Base-by-base conservation (phyloP, 2,329 filamentous ascomycete species). In the Sarocladium strictum region DNA sequence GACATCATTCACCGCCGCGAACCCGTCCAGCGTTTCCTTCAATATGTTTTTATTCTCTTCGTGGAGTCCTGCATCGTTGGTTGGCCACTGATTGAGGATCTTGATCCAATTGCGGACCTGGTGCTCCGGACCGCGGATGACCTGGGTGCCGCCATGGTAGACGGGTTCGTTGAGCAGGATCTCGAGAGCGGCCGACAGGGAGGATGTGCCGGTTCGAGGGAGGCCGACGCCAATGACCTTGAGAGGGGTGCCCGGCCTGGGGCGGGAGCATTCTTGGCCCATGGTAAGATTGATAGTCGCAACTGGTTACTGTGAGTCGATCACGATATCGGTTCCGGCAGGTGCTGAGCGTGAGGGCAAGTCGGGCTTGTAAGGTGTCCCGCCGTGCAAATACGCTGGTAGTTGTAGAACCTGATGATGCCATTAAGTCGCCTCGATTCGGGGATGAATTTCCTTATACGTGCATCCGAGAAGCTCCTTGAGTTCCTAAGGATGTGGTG, bases 141-240 rank as follows among this genome's bases (percentile, higher is more conserved):
- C 19, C 38, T 63, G 59, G 2, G 62, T 63, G 12, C 61, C 60
- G 32, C 60, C 58, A 40, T 63, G 61, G 43, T 61, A 58, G 17
- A 63, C 58, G 3, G 62, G 61, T 1, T 56, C 61, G 35, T 60
- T 41, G n/a, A 64, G 59, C 21, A 65, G 57, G 32, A 60, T 64
- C n/a, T 59, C 55, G 24, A 64, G 58, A 0, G 62, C 63, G 9
- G 38, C 52, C 47, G 57, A 57, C 55, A 66, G 57, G 1, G 63
- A 64, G 23, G 58, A 56, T 17, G 61, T 64, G 38, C 61, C 64
- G 12, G 62, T 64, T 10, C 59, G 59, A 3, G 61, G 55, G 17
- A 64, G 54, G 27, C 63, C 64, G 37, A 62, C 62, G 26, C 63
- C 61, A 53, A 66, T 62, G 54, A 65, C 59, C 32, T 56, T 58